A percentile compares a stretch with the other conserved stretches of the same genome.
Evolutionary conservation across 2,329 filamentous ascomycete species (phyloP).

Genomic region (Phoma herbarum): DNA sequence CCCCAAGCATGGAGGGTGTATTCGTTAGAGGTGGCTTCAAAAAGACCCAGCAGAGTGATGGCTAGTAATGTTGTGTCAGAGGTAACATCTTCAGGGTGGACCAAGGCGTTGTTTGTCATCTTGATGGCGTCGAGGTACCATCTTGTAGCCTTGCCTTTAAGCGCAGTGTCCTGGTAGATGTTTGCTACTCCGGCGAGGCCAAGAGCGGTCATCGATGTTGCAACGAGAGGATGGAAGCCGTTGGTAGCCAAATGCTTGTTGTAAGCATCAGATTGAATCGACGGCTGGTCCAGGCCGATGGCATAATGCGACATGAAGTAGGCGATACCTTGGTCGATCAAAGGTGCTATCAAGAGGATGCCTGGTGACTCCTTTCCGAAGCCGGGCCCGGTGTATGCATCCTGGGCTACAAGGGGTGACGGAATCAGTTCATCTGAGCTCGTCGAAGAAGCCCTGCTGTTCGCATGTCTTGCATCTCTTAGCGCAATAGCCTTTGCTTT

Average conservation of each 20-base stretch:
- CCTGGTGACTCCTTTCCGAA: conserved; percentile 15
- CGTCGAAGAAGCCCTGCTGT: neutral
- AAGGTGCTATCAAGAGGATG: conserved; percentile 28
- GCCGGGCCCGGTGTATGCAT: neutral
- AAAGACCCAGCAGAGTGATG: conserved; percentile 44
- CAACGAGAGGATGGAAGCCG: conserved; percentile 46
- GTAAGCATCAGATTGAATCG: conserved; percentile 34
- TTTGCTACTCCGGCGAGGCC: conserved; percentile 46
- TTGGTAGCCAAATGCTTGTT: conserved; percentile 38
- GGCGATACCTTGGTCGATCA: conserved; percentile 44
- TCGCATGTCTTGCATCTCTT: conserved; percentile 25
- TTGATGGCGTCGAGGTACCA: conserved; percentile 46
- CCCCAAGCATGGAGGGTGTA: conserved; percentile 43
- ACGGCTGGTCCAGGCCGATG: conserved; percentile 40
- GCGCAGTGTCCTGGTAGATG: conserved; percentile 34
- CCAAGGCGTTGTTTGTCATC: conserved; percentile 44
- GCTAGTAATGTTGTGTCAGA: conserved; percentile 46
- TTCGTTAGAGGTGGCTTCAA: conserved; percentile 47
- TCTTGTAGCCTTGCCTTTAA: conserved; percentile 41
- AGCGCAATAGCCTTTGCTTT: conserved; percentile 43
- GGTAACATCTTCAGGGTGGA: conserved; percentile 35
- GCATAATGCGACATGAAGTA: conserved; percentile 46
- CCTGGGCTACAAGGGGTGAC: conserved; percentile 11
- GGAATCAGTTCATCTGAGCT: neutral
- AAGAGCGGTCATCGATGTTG: conserved; percentile 47